Base-by-base conservation (phyloP, 176 grass and related monocot species). In the Carex scoparia region DNA sequence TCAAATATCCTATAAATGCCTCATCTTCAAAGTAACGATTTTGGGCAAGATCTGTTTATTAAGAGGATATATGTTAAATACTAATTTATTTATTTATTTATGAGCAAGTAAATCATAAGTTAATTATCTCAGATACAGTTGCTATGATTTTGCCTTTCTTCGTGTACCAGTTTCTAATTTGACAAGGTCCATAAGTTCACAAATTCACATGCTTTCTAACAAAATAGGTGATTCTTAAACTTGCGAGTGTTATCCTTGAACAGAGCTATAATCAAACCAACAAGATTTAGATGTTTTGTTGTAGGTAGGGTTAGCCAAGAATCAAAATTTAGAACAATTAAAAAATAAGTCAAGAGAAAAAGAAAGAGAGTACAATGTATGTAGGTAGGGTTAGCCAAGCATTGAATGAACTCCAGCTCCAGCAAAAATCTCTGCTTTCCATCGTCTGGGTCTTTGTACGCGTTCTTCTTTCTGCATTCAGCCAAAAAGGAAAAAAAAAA, bases 1-100 rank as follows among this genome's bases (percentile, higher is more conserved):
- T 99, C 85, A 99, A 87, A 70, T 99, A 98, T 48, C 91, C 88
- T 9, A 95, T 91, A 75, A 95, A 98, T 16, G 91, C 93, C 70
- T 95, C 96, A 69, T 95, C 96, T 86, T 98, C 96, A 74, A 98
- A 94, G 71, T 95, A 98, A 27, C 96, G 87, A 67, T 98, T 98
- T 86, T 98, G 96, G 3, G 96, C 96, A 85, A 95, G 93, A 93
- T 98, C 96, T 92, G 84, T 31, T 68, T 31, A 7, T 84, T 30
- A 55, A 76, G 72, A 76, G 46, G 48, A 75, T 53, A 53, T 0
- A 78, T 58, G 12, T 79, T 30, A 18, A 33, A 33, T 35, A 79
- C 33, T 15, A 79, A 18, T 58, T 56, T 35, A 23, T 18, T 33
- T 58, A 0, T 77, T 16, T 54, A 78, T 53, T 2, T 15, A 31